A percentile compares a stretch with the other conserved stretches of the same genome.
phyloP scores from a whole-genome alignment of 106 monocot genomes.

The Xerophyta viscosa region DNA sequence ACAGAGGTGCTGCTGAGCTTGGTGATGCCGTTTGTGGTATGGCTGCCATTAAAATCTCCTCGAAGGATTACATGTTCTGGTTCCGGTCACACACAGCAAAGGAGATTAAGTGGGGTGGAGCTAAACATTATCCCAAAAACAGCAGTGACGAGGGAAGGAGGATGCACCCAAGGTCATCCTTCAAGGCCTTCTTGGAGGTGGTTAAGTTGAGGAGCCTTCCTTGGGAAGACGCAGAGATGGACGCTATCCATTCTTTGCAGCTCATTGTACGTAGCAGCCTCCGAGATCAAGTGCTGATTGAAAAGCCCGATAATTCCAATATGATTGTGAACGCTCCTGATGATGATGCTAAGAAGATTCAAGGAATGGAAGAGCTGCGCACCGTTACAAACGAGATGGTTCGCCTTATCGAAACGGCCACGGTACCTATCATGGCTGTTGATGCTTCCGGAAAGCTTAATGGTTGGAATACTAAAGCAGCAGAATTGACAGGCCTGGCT shows the following conservation, averaged over 20 bases:
- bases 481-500: slow-evolving; percentile 72
- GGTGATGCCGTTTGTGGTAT: slow-evolving; percentile 75
- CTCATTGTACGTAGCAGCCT: slow-evolving; percentile 69
- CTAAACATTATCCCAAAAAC: slow-evolving; percentile 49
- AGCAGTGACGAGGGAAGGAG: slow-evolving; percentile 32
- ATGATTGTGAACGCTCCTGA: slow-evolving; percentile 23
- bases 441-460: slow-evolving; percentile 66
- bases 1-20: slow-evolving; percentile 44
- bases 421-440: slow-evolving; percentile 75
- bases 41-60: slow-evolving; percentile 76
- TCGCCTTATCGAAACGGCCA: slow-evolving; percentile 88
- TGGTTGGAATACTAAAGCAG: slow-evolving; percentile 84
- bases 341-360: slow-evolving; percentile 41
- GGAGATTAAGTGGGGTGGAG: slow-evolving; percentile 92
- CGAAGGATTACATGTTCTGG: slow-evolving; percentile 81
- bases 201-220: slow-evolving; percentile 72
- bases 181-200: slow-evolving; percentile 81
- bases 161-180: slow-evolving; percentile 85
- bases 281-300: slow-evolving; percentile 24
- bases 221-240: slow-evolving; percentile 96
- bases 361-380: slow-evolving; percentile 50
- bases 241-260: slow-evolving; percentile 90
- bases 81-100: slow-evolving; percentile 71
- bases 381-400: slow-evolving; percentile 87
- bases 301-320: slow-evolving; percentile 19